Evolutionary conservation across 257 asterid genomes (phyloP).

Genomic region (Cynanchum wilfordii): DNA sequence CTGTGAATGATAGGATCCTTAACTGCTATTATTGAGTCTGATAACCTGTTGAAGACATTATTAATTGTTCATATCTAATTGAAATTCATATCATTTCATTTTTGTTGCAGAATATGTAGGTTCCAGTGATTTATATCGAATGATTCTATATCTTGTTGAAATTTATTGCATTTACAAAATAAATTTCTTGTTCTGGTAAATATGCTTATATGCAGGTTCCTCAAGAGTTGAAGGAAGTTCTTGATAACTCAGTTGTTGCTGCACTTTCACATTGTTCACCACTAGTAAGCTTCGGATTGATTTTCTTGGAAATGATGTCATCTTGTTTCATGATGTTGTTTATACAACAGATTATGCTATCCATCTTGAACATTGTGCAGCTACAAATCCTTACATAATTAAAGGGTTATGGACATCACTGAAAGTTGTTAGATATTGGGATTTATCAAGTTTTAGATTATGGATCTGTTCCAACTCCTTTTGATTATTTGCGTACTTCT

Average conservation of each 20-base stretch:
- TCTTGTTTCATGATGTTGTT: background rate
- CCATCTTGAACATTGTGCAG: background rate
- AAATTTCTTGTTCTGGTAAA: background rate
- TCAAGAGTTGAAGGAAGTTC: slow-evolving; percentile 78
- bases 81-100: background rate
- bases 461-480: background rate
- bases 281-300: slow-evolving; percentile 46
- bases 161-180: background rate
- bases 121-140: slow-evolving; percentile 5
- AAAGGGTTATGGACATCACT: background rate
- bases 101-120: slow-evolving; percentile 2
- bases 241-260: slow-evolving; percentile 85
- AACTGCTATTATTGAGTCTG: slow-evolving; percentile 4
- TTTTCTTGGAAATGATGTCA: background rate
- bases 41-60: background rate
- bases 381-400: background rate
- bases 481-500: slow-evolving; percentile 1
- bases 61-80: background rate
- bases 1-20: background rate
- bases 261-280: slow-evolving; percentile 73
- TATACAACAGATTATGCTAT: background rate
- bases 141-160: slow-evolving; percentile 5
- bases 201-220: slow-evolving; percentile 59
- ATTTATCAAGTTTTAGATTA: background rate
- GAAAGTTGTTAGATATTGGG: background rate